These are phyloP conservation scores for Tremella yokohamensis DNA, from an alignment of 768 basidiomycete genomes.

Conservation along the genomic window DNA sequence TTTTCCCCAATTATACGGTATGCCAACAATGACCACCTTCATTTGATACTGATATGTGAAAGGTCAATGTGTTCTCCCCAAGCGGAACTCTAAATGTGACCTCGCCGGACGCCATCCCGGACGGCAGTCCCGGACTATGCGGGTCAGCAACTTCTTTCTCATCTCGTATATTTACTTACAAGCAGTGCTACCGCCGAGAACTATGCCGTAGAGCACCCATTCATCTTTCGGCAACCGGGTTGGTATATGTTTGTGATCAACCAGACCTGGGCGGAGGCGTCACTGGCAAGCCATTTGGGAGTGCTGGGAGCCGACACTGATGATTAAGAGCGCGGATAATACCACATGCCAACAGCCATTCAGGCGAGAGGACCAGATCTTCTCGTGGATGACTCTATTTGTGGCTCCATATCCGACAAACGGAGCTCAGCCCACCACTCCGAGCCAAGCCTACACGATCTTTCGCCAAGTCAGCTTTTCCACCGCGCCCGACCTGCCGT, in stretches of 20 bases:
- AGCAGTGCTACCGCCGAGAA: conserved; percentile 30
- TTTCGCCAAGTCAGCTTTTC: conserved; percentile 29
- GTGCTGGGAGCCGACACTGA: neutral
- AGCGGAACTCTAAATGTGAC: conserved; percentile 26
- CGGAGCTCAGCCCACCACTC: conserved; percentile 18
- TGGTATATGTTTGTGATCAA: conserved; percentile 50
- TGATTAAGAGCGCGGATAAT: neutral
- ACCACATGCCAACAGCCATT: conserved; percentile 20
- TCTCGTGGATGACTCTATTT: conserved; percentile 40
- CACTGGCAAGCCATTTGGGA: conserved; percentile 31
- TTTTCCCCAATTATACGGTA: conserved; percentile 43
- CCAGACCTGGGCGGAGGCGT: conserved; percentile 45
- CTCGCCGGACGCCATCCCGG: conserved; percentile 17
- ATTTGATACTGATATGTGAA: neutral
- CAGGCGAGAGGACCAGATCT: conserved; percentile 36
- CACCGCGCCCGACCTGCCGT: conserved; percentile 33
- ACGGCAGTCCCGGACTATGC: conserved; percentile 36
- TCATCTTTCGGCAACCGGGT: conserved; percentile 38
- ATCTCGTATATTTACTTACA: conserved; percentile 1
- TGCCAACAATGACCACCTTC: conserved; percentile 6
- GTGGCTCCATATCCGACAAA: conserved; percentile 31
- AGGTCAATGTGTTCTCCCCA: conserved; percentile 44
- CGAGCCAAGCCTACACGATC: conserved; percentile 36
- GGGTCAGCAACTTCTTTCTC: conserved; percentile 23
- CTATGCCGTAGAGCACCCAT: conserved; percentile 34